Evolutionary conservation across 2,329 filamentous ascomycete genomes (phyloP).

Genomic region (Fusarium abutilonis): DNA sequence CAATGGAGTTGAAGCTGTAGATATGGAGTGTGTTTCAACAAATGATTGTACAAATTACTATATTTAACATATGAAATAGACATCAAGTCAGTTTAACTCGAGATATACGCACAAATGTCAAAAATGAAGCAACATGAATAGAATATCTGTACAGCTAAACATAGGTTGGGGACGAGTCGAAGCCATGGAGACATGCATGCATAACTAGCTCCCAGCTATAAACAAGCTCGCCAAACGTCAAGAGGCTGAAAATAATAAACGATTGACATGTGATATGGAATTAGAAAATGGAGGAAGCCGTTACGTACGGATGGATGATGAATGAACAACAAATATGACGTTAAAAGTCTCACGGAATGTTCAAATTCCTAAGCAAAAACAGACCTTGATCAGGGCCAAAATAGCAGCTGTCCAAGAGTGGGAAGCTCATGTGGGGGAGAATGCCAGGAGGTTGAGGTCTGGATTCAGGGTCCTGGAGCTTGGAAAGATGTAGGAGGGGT

Average conservation of each 20-base stretch:
- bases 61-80: too few relatives aligned
- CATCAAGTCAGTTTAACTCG: too few relatives aligned
- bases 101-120: neutral
- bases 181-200: conserved; percentile 15
- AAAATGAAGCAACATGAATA: too few relatives aligned
- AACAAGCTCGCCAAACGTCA: neutral
- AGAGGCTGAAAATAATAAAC: neutral
- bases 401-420: neutral
- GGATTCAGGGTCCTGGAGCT: conserved; percentile 31
- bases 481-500: conserved; percentile 4
- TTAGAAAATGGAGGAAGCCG: neutral
- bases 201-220: neutral
- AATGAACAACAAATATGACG: neutral
- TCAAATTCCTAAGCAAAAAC: neutral
- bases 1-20: neutral
- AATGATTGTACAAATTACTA: too few relatives aligned
- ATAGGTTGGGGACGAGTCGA: conserved; percentile 27
- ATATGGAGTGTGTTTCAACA: neutral
- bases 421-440: conserved; percentile 36
- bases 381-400: neutral
- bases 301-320: neutral
- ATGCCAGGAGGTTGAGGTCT: conserved; percentile 5
- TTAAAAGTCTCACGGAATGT: neutral
- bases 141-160: neutral
- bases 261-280: conserved; percentile 25